These are phyloP conservation scores for Globisporangium abappressorium DNA, from an alignment of 352 stramenopile genomes.

Conservation along the genomic window DNA sequence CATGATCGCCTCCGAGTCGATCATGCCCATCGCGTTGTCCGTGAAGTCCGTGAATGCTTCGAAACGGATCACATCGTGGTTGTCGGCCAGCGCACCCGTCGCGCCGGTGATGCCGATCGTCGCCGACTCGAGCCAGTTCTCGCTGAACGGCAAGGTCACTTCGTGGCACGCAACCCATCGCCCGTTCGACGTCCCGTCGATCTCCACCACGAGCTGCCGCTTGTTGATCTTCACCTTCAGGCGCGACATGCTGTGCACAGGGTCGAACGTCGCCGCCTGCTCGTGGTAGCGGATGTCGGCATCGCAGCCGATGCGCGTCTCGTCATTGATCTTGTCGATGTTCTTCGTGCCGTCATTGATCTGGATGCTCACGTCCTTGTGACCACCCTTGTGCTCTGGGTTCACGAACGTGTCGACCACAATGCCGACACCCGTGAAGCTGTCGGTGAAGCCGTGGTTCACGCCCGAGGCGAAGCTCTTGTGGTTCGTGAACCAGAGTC, in stretches of 20 bases:
- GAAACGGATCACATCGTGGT: slow-evolving; percentile 84
- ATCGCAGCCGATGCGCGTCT: slow-evolving; percentile 70
- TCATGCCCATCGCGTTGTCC: slow-evolving; percentile 35
- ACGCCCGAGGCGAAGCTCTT: slow-evolving; percentile 47
- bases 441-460: slow-evolving; percentile 78
- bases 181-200: slow-evolving; percentile 56
- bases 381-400: slow-evolving; percentile 72
- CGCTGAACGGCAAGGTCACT: slow-evolving; percentile 52
- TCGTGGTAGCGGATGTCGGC: slow-evolving; percentile 78
- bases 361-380: slow-evolving; percentile 84
- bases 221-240: slow-evolving; percentile 76
- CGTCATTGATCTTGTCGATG: slow-evolving; percentile 61
- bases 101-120: slow-evolving; percentile 77
- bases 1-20: slow-evolving; percentile 71
- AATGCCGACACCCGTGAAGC: slow-evolving; percentile 72
- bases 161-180: slow-evolving; percentile 69
- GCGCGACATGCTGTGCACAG: slow-evolving; percentile 77
- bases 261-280: slow-evolving; percentile 71
- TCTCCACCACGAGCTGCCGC: slow-evolving; percentile 55
- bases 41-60: slow-evolving; percentile 61
- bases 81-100: slow-evolving; percentile 79
- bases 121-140: slow-evolving; percentile 53
- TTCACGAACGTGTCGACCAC: slow-evolving; percentile 87
- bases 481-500: slow-evolving; percentile 76
- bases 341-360: slow-evolving; percentile 79